phyloP scores from a whole-genome alignment of 73 alveolate genomes.

The Paramecium bursaria region DNA sequence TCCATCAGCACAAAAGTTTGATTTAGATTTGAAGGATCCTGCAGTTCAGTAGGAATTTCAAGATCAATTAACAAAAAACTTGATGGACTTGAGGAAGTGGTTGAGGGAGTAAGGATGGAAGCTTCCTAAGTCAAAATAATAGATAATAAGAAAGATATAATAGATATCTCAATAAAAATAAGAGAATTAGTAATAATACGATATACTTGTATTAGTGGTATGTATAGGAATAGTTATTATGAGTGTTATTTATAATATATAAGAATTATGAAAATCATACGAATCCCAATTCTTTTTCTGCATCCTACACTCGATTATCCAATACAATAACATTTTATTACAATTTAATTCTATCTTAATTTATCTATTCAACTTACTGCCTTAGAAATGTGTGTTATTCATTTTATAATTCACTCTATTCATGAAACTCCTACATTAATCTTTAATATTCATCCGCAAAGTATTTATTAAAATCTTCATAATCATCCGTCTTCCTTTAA shows the following conservation, averaged over 20 bases:
- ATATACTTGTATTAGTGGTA: too few relatives aligned
- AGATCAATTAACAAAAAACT: background rate
- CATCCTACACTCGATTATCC: constrained; percentile 46
- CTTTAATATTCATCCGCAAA: constrained; percentile 23
- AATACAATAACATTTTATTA: constrained; percentile 47
- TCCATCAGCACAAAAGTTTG: constrained; percentile 19
- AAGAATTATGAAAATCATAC: constrained; percentile 38
- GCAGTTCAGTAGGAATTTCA: constrained; percentile 35
- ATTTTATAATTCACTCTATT: constrained; percentile 30
- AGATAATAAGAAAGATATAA: too few relatives aligned
- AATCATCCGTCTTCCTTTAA: constrained; percentile 28
- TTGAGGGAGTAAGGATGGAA: constrained; percentile 34
- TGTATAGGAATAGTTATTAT: too few relatives aligned
- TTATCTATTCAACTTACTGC: constrained; percentile 43
- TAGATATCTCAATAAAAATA: too few relatives aligned
- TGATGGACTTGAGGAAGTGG: constrained; percentile 45
- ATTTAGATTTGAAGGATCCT: constrained; percentile 27
- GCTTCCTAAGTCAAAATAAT: constrained; percentile 10
- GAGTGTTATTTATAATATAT: too few relatives aligned
- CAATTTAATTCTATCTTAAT: constrained; percentile 52
- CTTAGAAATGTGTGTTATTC: constrained; percentile 36
- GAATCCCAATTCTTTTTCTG: constrained; percentile 64
- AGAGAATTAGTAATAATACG: too few relatives aligned
- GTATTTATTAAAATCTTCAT: constrained; percentile 50
- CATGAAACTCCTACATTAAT: constrained; percentile 61